Evolutionary conservation across 1,284 basidiomycete species (phyloP).

Genomic region (Rhodotorula mucilaginosa): DNA sequence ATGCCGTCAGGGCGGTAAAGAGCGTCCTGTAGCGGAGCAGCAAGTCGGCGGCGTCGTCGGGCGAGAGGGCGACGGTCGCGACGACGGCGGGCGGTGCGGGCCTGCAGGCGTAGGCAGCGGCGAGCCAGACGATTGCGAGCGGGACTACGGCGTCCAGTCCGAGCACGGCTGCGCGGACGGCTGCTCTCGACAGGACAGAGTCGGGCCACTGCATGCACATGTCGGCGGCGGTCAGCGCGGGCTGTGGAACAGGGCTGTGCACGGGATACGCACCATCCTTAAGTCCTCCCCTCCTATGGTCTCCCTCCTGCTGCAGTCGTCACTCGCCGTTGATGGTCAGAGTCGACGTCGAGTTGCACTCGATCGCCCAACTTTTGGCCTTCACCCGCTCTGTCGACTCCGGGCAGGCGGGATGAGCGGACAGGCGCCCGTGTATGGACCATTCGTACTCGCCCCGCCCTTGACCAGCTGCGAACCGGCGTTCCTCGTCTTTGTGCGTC

Average conservation of each 20-base stretch:
- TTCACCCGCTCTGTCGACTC: no score
- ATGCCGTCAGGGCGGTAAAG: slow-evolving; percentile 6
- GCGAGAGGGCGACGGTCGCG: slow-evolving; percentile 8
- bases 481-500: slow-evolving; percentile 25
- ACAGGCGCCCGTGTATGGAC: slow-evolving; percentile 11
- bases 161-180: slow-evolving; percentile 3
- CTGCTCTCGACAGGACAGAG: neutral
- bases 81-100: slow-evolving; percentile 31
- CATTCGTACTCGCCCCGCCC: slow-evolving; percentile 25
- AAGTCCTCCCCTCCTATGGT: no score
- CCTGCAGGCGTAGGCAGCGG: neutral
- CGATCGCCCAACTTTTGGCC: no score
- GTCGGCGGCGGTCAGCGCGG: neutral
- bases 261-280: neutral
- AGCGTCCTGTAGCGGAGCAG: slow-evolving; percentile 7
- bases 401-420: neutral
- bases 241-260: neutral
- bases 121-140: slow-evolving; percentile 6
- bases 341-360: no score
- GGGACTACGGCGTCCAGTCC: slow-evolving; percentile 16
- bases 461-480: slow-evolving; percentile 22
- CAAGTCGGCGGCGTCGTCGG: slow-evolving; percentile 9
- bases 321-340: no score
- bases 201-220: slow-evolving; percentile 18
- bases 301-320: no score